Evolutionary conservation across 352 stramenopile genomes (phyloP), one percentile per base, ranked within the genome.

Genomic region (Pythium monospermum): DNA sequence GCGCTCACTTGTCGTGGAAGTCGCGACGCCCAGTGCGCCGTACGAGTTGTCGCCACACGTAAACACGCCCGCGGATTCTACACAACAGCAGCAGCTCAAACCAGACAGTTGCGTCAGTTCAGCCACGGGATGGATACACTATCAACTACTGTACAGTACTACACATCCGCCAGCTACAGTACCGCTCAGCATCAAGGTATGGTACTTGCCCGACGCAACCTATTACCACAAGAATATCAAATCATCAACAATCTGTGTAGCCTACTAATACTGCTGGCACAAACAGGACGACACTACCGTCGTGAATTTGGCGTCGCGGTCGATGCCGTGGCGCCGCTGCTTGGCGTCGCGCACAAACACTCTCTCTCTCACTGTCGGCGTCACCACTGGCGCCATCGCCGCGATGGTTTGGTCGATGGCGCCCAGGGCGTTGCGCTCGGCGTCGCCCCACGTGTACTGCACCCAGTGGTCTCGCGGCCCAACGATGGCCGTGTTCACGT

Each of bases 161-260:
- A n/a, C n/a, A n/a, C n/a, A n/a, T n/a, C n/a, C n/a, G n/a, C n/a
- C n/a, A n/a, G n/a, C n/a, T n/a, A n/a, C n/a, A n/a, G 0, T 56
- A 88, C 77, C 77, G 35, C 71, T 85, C 11, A 89, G 64, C 46
- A 91, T 68, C 11, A 91, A 53, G 3, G 77, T 87, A 48, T 91
- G 81, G 35, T 88, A 85, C 45, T 86, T 85, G 13, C 81, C 77
- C 0, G 77, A 91, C 7, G 74, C 62, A 31, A 91, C 46, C 81
- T 91, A 46, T 18, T 18, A 12, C 4, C 52, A 38, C 26, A 16
- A 12, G 13, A 26, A n/a, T n/a, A n/a, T n/a, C n/a, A n/a, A n/a
- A n/a, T n/a, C n/a, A n/a, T n/a, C n/a, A n/a, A n/a, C n/a, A n/a
- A n/a, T n/a, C n/a, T n/a, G n/a, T n/a, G n/a, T n/a, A n/a, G n/a